Evolutionary conservation across 352 stramenopile species (phyloP), one percentile per base, ranked within the genome.

Genomic region (Pythium utonaiense): DNA sequence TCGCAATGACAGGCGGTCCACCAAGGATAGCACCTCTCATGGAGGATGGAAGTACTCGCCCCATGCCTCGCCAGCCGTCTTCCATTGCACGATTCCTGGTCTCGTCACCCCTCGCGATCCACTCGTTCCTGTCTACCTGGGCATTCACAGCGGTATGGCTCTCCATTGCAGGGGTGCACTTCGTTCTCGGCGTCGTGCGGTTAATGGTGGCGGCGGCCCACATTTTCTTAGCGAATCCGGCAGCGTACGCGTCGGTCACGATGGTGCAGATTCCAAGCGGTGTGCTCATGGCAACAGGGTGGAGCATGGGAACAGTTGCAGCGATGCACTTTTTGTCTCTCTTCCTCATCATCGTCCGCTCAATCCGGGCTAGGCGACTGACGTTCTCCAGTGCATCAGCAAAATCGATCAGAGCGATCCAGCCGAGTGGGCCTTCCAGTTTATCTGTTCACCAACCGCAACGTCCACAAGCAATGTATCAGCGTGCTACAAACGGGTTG

Each of bases 181-280:
- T 33, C 28, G 5, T 33, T 33, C 28, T 33, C 28, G 28, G 28
- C 28, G 5, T 33, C 5, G 31, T 57, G 8, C 51, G 44, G 6
- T 47, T 57, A 30, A 48, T 34, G 7, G 28, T 57, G 4, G 33
- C 8, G 6, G n/a, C 36, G 2, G 22, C 31, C 16, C 51, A 31
- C 21, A 12, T 57, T 13, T 47, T 28, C 33, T 34, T 41, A 21
- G 24, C 7, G 13, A 14, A 57, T 34, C 51, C 25, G 14, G n/a
- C 6, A 22, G 51, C 34, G 10, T 45, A 57, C 12, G 51, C 51
- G 8, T 31, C 51, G 12, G 51, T 57, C 17, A 57, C 28, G 6
- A 44, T 57, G 51, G 34, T 57, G 3, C 51, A 47, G 31, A 47
- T 47, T 21, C 51, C 51, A 13, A 31, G 33, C 3, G 51, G 21